Evolutionary conservation across 768 basidiomycete species (phyloP), one percentile per base, ranked within the genome.

Genomic region (Dictyophora rubrovolvata): DNA sequence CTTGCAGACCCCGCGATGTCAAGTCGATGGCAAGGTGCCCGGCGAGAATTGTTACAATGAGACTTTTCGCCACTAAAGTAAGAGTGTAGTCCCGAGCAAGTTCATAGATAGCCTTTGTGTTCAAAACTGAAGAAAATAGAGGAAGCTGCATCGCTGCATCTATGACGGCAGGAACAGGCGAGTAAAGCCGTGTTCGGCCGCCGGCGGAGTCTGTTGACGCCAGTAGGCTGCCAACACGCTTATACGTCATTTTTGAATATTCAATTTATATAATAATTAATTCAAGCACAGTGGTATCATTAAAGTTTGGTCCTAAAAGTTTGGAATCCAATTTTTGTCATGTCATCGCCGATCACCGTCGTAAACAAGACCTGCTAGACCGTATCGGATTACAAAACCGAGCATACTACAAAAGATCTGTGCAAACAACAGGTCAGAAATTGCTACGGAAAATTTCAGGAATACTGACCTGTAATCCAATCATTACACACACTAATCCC

Each of bases 351-450:
- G 78, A 73, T 93, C 91, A 10, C 91, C 93, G 66, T 95, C 94
- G 68, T 96, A 99, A 48, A 96, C 79, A 56, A 95, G 76, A 51
- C 87, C 81, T 3, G 92, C 93, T 12, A 94, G 77, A 9, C 93
- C 94, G 65, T 99, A 97, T 65, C 95, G 78, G 34, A 98, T 80
- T 20, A 79, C 74, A 69, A 98, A 98, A 8, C 91, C 96, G 10
- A 89, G 56, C 4, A 81, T 65, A 70, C 92, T 96, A 49, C 94
- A 89, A 10, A 76, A 73, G 60, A 86, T 70, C 87, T 93, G 59
- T 51, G 56, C 21, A 35, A 58, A 54, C 18, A 36, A 50, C n/a
- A 28, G 21, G 22, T 53, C 53, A 14, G 53, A 17, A 60, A 59
- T 58, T 35, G 37, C n/a, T 18, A 53, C 18, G 61, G 28, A 42